phyloP scores from a whole-genome alignment of 176 grass and related monocot genomes.

The Paspalum vaginatum region DNA sequence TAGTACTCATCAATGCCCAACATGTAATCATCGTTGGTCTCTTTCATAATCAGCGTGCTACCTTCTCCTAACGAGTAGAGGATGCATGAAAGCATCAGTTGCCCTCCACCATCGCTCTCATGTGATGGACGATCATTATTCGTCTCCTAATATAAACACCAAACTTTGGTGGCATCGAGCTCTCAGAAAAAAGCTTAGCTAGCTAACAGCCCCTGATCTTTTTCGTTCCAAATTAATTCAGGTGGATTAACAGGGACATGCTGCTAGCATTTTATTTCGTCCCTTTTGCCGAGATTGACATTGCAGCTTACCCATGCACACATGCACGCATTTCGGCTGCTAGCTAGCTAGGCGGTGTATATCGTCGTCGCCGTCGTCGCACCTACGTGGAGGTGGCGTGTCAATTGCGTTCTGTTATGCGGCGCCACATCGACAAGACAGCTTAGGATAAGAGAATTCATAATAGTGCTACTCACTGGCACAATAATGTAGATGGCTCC shows the following conservation, averaged over 20 bases:
- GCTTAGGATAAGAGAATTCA: background rate
- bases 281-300: conserved; percentile 19
- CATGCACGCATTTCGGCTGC: conserved; percentile 12
- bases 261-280: background rate
- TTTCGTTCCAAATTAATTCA: conserved; percentile 21
- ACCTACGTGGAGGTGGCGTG: conserved; percentile 35
- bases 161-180: conserved; percentile 25
- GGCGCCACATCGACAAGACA: conserved; percentile 32
- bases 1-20: background rate
- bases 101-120: background rate
- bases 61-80: background rate
- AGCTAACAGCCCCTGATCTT: background rate
- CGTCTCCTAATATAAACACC: background rate
- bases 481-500: conserved; percentile 2
- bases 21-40: conserved; percentile 6
- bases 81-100: conserved; percentile 7
- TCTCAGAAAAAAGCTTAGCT: background rate
- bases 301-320: conserved; percentile 33
- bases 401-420: conserved; percentile 36
- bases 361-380: background rate
- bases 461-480: background rate
- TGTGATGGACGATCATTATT: background rate
- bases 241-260: conserved; percentile 30
- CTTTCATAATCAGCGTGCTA: background rate
- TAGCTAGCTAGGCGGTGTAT: background rate